A percentile compares a stretch with the other conserved stretches of the same genome.
Evolutionary conservation across 306 rosid species (phyloP).

Genomic region (Cicer pinnatifidum): DNA sequence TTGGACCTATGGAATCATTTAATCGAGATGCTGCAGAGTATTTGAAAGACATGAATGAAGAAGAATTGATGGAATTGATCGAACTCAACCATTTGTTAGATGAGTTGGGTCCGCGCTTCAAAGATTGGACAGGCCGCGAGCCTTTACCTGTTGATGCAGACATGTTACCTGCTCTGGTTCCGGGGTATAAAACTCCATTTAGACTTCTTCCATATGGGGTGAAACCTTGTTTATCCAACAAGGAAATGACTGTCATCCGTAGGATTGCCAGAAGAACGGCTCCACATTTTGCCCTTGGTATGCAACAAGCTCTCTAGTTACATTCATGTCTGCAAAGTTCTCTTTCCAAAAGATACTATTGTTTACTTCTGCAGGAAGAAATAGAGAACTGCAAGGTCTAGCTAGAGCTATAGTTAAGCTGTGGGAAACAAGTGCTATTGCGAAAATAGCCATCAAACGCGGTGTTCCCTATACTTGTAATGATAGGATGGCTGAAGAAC

Average conservation of each 20-base stretch:
- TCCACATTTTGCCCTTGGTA: constrained; percentile 97
- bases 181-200: constrained; percentile 73
- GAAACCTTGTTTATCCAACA: constrained; percentile 59
- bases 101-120: constrained; percentile 83
- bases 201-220: constrained; percentile 82
- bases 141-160: constrained; percentile 97
- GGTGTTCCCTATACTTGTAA: constrained; percentile 79
- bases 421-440: constrained; percentile 86
- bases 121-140: constrained; percentile 86
- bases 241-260: constrained; percentile 70
- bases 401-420: constrained; percentile 83
- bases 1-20: constrained; percentile 45
- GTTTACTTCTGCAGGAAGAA: constrained; percentile 68
- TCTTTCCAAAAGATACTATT: constrained; percentile 32
- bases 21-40: constrained; percentile 48
- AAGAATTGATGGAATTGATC: constrained; percentile 62
- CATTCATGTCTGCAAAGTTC: constrained; percentile 31
- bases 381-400: constrained; percentile 89
- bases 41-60: constrained; percentile 60
- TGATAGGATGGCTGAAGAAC: constrained; percentile 95
- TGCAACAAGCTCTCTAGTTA: constrained; percentile 43
- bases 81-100: constrained; percentile 76
- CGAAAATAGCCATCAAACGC: constrained; percentile 95
- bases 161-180: constrained; percentile 69
- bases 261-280: constrained; percentile 75